A percentile compares a stretch with the other conserved stretches of the same genome.
These are phyloP conservation scores for Schrenkiella parvula DNA, from an alignment of 345 rosid species.

Conservation along the genomic window DNA sequence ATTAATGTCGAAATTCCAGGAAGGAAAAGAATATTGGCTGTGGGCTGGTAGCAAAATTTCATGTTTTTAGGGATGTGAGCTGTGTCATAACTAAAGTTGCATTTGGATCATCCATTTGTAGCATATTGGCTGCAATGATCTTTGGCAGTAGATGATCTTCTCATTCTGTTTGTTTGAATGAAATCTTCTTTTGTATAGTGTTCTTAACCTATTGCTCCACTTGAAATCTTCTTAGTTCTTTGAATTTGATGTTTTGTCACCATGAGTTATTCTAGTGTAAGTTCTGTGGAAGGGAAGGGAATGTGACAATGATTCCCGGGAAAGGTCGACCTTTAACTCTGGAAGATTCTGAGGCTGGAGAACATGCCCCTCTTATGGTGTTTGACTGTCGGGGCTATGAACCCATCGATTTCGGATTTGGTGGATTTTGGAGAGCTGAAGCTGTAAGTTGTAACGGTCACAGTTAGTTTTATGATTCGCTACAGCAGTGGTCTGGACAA, in stretches of 20 bases:
- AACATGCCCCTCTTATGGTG: slow-evolving; percentile 70
- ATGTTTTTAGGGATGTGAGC: background rate
- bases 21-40: background rate
- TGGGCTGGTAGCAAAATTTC: background rate
- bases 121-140: background rate
- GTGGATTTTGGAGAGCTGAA: slow-evolving; percentile 67
- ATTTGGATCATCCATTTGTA: background rate
- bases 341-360: slow-evolving; percentile 53
- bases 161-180: background rate
- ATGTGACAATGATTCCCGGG: slow-evolving; percentile 68
- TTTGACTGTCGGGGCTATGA: slow-evolving; percentile 87
- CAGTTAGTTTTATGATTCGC: slow-evolving; percentile 2
- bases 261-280: slow-evolving; percentile 55
- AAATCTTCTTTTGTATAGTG: background rate
- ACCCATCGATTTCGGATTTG: slow-evolving; percentile 62
- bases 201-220: background rate
- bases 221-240: background rate
- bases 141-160: background rate
- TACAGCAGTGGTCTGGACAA: background rate
- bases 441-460: slow-evolving; percentile 54
- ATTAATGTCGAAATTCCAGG: background rate
- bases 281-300: slow-evolving; percentile 82
- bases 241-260: background rate
- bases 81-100: background rate
- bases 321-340: slow-evolving; percentile 59